Conservation (phyloP, 805 yeast species). For the Wickerhamomyces queroliae region DNA sequence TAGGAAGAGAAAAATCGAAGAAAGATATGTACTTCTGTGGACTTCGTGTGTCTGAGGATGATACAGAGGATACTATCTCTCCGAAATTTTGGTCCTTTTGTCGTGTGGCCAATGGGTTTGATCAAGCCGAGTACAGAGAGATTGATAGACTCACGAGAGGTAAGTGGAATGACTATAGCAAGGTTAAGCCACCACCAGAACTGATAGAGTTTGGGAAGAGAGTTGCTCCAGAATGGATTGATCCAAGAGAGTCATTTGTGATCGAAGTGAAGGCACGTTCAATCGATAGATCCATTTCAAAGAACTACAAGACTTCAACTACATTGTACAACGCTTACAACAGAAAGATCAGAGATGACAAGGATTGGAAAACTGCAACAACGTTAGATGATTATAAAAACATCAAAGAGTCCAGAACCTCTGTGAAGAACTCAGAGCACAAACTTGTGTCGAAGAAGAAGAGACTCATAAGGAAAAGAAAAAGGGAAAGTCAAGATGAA, state of each 20-base stretch:
- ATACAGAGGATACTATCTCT: slow-evolving; percentile 11
- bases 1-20: slow-evolving; percentile 71
- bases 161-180: slow-evolving; percentile 49
- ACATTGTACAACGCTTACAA: slow-evolving; percentile 79
- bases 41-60: slow-evolving; percentile 39
- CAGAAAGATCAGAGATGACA: slow-evolving; percentile 62
- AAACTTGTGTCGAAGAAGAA: slow-evolving; percentile 25
- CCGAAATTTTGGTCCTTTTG: slow-evolving; percentile 60
- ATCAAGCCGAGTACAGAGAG: slow-evolving; percentile 50
- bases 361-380: slow-evolving; percentile 48
- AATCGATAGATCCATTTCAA: slow-evolving; percentile 41
- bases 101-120: slow-evolving; percentile 80
- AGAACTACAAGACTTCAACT: slow-evolving; percentile 53
- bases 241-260: slow-evolving; percentile 72
- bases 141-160: slow-evolving; percentile 53
- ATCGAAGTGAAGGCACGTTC: slow-evolving; percentile 81
- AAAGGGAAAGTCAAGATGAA: slow-evolving; percentile 15
- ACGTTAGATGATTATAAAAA: slow-evolving; percentile 48
- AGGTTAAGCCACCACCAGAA: slow-evolving; percentile 33
- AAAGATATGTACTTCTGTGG: slow-evolving; percentile 75
- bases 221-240: slow-evolving; percentile 71
- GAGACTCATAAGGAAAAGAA: slow-evolving; percentile 22
- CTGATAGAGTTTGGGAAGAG: slow-evolving; percentile 50
- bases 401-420: slow-evolving; percentile 21
- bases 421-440: slow-evolving; percentile 16